These are phyloP conservation scores for Vigna radiata DNA, from an alignment of 306 rosid species.

Conservation along the genomic window DNA sequence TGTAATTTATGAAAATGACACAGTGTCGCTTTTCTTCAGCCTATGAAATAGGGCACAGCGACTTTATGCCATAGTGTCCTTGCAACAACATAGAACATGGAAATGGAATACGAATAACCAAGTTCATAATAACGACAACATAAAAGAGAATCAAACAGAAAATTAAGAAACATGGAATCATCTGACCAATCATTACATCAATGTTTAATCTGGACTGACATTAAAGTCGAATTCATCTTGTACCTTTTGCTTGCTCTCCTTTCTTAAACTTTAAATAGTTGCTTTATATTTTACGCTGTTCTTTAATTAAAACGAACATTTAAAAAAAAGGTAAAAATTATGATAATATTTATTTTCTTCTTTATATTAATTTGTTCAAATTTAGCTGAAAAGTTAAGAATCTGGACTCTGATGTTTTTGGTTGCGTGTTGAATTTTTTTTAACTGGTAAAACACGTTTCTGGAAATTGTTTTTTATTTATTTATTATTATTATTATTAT, in stretches of 20 bases:
- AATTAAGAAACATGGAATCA: slow-evolving; percentile 10
- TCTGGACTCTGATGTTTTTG: not conserved
- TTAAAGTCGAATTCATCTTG: not conserved
- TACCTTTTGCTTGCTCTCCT: not conserved
- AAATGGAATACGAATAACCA: not conserved
- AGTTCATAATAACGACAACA: slow-evolving; percentile 3
- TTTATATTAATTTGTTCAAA: too few species aligned
- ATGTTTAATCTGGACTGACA: not conserved
- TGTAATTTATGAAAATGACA: not conserved
- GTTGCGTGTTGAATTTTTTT: not conserved
- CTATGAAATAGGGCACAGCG: not conserved
- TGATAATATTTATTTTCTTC: too few species aligned
- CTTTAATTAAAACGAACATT: too few species aligned
- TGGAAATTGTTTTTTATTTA: too few species aligned
- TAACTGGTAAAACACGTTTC: not conserved
- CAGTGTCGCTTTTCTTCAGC: not conserved
- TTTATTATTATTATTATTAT: too few species aligned
- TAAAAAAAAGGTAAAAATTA: too few species aligned
- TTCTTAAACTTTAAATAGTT: not conserved
- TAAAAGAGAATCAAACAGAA: not conserved
- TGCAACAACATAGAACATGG: not conserved
- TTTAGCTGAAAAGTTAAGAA: not conserved
- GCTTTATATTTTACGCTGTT: not conserved
- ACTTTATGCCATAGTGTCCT: not conserved
- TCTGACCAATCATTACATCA: slow-evolving; percentile 22